Conservation (phyloP, 495 filamentous ascomycete species). For the Darksidea phi region DNA sequence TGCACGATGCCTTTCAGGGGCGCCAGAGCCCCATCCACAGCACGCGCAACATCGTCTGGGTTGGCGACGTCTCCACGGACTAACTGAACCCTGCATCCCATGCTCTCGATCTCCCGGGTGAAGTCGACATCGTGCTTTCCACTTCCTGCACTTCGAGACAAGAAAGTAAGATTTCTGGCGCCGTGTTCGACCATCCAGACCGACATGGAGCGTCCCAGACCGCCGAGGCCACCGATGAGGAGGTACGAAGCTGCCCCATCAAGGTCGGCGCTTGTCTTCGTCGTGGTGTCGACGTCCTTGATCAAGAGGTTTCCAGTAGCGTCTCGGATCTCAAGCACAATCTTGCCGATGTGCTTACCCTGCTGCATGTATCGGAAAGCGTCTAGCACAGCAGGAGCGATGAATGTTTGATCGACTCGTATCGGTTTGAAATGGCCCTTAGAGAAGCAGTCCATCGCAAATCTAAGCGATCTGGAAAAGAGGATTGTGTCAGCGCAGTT, state of each 20-base stretch:
- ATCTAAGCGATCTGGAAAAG: neutral
- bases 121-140: neutral
- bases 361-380: neutral
- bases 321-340: neutral
- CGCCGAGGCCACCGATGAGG: constrained; percentile 28
- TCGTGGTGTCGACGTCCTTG: neutral
- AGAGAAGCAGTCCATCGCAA: neutral
- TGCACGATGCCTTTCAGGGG: constrained; percentile 37
- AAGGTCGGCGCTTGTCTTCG: neutral
- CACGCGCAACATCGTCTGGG: neutral
- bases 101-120: constrained; percentile 5
- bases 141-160: constrained; percentile 19
- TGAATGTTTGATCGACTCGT: neutral
- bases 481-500: neutral
- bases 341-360: neutral
- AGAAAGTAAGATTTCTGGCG: constrained; percentile 23
- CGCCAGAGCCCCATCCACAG: neutral
- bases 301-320: neutral
- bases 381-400: neutral
- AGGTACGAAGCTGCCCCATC: neutral
- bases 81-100: constrained; percentile 1
- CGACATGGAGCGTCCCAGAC: constrained; percentile 28
- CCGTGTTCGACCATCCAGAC: constrained; percentile 29
- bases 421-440: neutral
- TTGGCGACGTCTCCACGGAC: neutral